A percentile compares a stretch with the other conserved stretches of the same genome.
These are phyloP conservation scores for Drechslerella coelobrocha DNA, from an alignment of 2,329 filamentous ascomycete genomes.

Conservation along the genomic window DNA sequence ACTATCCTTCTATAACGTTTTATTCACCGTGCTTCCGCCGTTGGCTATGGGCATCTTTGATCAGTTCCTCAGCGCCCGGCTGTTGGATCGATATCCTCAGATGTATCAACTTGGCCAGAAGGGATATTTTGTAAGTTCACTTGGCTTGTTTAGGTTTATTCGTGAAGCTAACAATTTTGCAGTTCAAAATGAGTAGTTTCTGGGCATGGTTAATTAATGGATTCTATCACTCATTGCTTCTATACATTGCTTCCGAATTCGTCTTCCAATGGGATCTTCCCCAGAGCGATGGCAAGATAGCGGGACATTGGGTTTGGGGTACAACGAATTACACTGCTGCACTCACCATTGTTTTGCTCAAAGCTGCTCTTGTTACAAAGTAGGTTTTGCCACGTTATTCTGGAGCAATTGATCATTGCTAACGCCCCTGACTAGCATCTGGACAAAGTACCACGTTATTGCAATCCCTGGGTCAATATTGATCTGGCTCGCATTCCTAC, in stretches of 20 bases:
- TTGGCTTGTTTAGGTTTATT: not conserved
- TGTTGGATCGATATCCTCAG: constrained; percentile 94
- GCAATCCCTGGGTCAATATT: constrained; percentile 92
- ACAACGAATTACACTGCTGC: constrained; percentile 91
- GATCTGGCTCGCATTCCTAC: constrained; percentile 90
- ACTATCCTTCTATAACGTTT: constrained; percentile 98
- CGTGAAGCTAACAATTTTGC: constrained; percentile 14
- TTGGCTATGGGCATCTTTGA: constrained; percentile 96
- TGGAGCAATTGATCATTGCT: not conserved
- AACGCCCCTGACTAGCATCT: constrained; percentile 65
- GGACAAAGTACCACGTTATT: constrained; percentile 97
- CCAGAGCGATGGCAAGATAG: constrained; percentile 77
- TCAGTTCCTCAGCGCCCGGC: constrained; percentile 91
- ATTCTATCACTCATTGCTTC: constrained; percentile 78
- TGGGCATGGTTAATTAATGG: constrained; percentile 91
- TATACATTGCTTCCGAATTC: constrained; percentile 80
- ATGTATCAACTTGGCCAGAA: constrained; percentile 92
- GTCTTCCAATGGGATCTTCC: constrained; percentile 84
- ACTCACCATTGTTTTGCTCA: constrained; percentile 90
- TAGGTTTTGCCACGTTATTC: constrained; percentile 17
- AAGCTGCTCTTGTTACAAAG: constrained; percentile 91
- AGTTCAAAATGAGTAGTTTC: constrained; percentile 89
- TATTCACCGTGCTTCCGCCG: constrained; percentile 93
- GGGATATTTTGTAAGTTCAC: constrained; percentile 71
- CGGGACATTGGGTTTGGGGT: constrained; percentile 98